These are phyloP conservation scores for Entomortierella beljakovae DNA, from an alignment of 192 early-diverging fungal genomes.

Conservation along the genomic window DNA sequence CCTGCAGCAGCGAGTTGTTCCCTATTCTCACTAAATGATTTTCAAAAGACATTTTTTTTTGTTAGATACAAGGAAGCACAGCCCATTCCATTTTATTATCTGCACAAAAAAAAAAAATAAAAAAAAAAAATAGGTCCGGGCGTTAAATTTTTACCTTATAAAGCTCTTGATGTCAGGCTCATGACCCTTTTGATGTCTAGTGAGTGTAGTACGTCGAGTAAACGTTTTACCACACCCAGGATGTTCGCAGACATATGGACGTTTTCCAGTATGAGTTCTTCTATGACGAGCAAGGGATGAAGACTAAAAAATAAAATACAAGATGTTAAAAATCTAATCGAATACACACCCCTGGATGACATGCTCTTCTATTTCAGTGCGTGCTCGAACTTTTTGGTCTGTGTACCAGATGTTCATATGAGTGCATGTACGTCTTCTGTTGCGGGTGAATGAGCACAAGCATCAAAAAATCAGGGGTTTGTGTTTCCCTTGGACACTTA, in stretches of 20 bases:
- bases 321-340: neutral
- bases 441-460: constrained; percentile 4
- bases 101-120: constrained; percentile 11
- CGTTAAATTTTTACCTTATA: constrained; percentile 44
- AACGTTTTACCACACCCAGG: constrained; percentile 81
- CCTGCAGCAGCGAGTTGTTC: constrained; percentile 54
- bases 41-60: neutral
- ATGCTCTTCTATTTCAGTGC: no score
- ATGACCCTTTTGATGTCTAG: constrained; percentile 70
- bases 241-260: constrained; percentile 77
- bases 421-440: neutral
- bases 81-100: neutral
- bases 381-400: no score
- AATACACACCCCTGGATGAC: neutral
- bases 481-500: neutral
- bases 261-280: constrained; percentile 81
- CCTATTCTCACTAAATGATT: constrained; percentile 41
- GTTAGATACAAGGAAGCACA: neutral
- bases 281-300: constrained; percentile 84
- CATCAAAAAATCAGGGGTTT: constrained; percentile 34
- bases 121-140: neutral
- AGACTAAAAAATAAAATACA: constrained; percentile 49
- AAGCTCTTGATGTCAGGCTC: constrained; percentile 60
- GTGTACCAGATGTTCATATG: no score
- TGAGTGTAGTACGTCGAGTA: constrained; percentile 73